These are phyloP conservation scores for Solanum phureja DNA, from an alignment of 257 asterid species.

Conservation along the genomic window DNA sequence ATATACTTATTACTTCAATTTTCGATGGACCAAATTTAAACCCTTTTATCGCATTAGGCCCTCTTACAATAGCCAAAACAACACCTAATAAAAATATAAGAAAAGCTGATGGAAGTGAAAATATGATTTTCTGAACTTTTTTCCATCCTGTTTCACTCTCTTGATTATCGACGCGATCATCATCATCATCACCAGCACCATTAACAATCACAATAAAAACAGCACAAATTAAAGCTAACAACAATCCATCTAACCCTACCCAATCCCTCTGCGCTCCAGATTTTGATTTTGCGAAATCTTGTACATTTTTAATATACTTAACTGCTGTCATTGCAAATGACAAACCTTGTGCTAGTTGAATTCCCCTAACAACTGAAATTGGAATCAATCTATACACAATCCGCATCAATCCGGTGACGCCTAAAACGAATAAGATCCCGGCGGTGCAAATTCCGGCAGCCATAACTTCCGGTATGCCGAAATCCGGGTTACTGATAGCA, in stretches of 20 bases:
- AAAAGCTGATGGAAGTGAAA: constrained; percentile 61
- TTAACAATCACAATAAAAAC: constrained; percentile 43
- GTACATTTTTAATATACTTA: constrained; percentile 44
- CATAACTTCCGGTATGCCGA: constrained; percentile 69
- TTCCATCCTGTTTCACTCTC: not conserved
- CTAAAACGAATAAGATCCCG: constrained; percentile 40
- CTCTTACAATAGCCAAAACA: constrained; percentile 44
- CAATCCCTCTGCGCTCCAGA: constrained; percentile 47
- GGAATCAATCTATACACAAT: constrained; percentile 56
- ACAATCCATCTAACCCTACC: constrained; percentile 65
- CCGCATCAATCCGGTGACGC: constrained; percentile 54
- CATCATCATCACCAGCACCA: constrained; percentile 37
- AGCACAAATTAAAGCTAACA: constrained; percentile 50
- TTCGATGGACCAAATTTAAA: constrained; percentile 62
- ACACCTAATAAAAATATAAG: constrained; percentile 47
- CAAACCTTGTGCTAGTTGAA: constrained; percentile 75
- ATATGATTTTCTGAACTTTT: constrained; percentile 8
- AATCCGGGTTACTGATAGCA: constrained; percentile 45
- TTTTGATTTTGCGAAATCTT: constrained; percentile 44
- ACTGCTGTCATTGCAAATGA: constrained; percentile 72
- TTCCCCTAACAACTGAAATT: constrained; percentile 61
- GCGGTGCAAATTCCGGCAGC: constrained; percentile 75
- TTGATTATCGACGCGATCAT: constrained; percentile 5
- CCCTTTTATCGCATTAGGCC: constrained; percentile 42
- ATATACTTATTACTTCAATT: constrained; percentile 27